phyloP scores from a whole-genome alignment of 2,329 filamentous ascomycete genomes.

The Fonsecaea pugnacius region DNA sequence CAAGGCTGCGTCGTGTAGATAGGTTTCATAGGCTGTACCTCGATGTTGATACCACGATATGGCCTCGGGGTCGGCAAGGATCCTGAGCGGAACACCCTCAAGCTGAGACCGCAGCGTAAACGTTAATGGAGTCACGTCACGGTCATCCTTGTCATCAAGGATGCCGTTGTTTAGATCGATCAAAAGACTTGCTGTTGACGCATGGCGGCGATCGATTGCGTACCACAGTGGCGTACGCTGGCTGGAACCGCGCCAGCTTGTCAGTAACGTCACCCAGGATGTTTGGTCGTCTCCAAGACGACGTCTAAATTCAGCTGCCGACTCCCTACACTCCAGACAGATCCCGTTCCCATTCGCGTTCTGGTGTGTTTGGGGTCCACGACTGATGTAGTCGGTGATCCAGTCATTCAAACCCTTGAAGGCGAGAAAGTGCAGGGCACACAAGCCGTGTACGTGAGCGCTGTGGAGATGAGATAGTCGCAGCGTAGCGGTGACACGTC shows the following conservation, averaged over 20 bases:
- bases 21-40: background rate
- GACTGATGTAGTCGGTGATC: constrained; percentile 12
- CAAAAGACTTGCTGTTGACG: background rate
- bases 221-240: background rate
- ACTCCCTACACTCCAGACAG: background rate
- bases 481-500: background rate
- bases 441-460: background rate
- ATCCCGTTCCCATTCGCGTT: background rate
- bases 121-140: background rate
- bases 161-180: background rate
- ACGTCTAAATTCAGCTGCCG: background rate
- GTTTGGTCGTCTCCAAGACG: background rate
- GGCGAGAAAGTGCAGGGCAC: constrained; percentile 17
- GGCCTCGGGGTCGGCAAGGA: background rate
- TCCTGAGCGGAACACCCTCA: background rate
- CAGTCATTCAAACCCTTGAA: constrained; percentile 6
- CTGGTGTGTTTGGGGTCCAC: background rate
- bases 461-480: too few relatives aligned
- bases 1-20: background rate
- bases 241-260: background rate
- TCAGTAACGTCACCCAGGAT: background rate
- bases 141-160: background rate
- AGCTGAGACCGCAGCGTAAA: background rate
- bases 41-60: background rate
- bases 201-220: background rate